Evolutionary conservation across 768 basidiomycete species (phyloP).

Genomic region (Grammothele lineata): DNA sequence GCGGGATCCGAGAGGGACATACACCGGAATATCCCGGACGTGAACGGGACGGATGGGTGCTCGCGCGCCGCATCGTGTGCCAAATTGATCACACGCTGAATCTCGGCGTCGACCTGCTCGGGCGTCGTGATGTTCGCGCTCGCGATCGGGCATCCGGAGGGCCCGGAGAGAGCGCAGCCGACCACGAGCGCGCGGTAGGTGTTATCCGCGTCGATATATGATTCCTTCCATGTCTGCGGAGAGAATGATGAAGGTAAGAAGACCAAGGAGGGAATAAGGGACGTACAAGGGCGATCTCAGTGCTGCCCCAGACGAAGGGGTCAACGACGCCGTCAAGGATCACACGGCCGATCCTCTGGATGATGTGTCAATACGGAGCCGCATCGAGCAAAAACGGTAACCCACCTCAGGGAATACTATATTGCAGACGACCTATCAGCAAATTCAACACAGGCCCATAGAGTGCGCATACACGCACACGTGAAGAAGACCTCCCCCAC

Average conservation of each 20-base stretch:
- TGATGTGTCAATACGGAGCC: neutral
- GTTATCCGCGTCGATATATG: slow-evolving; percentile 3
- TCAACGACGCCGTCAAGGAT: slow-evolving; percentile 2
- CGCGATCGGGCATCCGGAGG: slow-evolving; percentile 2
- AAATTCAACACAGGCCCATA: neutral
- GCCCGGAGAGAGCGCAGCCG: slow-evolving; percentile 8
- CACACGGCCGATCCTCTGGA: slow-evolving; percentile 1
- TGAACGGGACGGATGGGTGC: neutral
- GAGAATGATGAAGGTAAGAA: neutral
- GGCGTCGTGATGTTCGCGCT: too few relatives aligned
- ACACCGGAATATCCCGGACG: neutral
- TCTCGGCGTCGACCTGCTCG: neutral
- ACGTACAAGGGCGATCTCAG: slow-evolving; percentile 1
- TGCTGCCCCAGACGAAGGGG: neutral
- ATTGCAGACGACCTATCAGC: neutral
- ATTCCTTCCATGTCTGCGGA: neutral
- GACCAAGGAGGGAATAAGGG: neutral
- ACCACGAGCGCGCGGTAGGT: slow-evolving; percentile 3
- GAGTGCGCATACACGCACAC: neutral
- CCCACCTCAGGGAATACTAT: slow-evolving; percentile 8
- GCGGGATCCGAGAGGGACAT: neutral
- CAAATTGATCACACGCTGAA: neutral
- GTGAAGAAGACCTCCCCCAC: neutral
- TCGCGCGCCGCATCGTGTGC: neutral
- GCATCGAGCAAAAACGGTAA: neutral